A percentile compares a stretch with the other conserved stretches of the same genome.
These are phyloP conservation scores for Hypomontagnella submonticulosa DNA, from an alignment of 495 filamentous ascomycete species.

Conservation along the genomic window DNA sequence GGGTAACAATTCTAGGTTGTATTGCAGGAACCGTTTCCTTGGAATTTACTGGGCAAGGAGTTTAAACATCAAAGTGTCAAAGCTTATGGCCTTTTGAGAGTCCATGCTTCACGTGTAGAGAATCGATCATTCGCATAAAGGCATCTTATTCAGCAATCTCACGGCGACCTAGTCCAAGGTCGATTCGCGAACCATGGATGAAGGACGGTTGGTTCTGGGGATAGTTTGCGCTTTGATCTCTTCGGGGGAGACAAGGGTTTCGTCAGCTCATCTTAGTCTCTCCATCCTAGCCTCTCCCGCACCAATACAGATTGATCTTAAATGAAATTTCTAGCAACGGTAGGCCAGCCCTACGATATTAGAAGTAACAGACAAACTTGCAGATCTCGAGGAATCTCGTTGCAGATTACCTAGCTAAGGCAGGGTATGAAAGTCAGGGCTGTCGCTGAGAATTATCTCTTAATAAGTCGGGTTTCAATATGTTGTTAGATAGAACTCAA, in stretches of 20 bases:
- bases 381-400: no score
- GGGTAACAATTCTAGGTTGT: background rate
- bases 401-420: no score
- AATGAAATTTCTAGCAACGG: background rate
- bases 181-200: constrained; percentile 21
- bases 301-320: constrained; percentile 1
- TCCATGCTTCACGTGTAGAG: constrained; percentile 3
- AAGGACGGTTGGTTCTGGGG: constrained; percentile 21
- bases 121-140: constrained; percentile 18
- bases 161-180: background rate
- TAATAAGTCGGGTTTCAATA: no score
- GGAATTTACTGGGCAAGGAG: background rate
- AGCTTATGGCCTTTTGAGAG: background rate
- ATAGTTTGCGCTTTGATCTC: constrained; percentile 25
- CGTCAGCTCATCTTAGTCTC: constrained; percentile 25
- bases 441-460: no score
- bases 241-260: constrained; percentile 8
- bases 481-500: no score
- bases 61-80: background rate
- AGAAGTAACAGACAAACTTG: background rate
- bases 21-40: constrained; percentile 17
- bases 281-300: constrained; percentile 3
- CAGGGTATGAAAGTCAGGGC: no score
- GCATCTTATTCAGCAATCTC: constrained; percentile 15
- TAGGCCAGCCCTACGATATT: constrained; percentile 16